Evolutionary conservation across 1,284 basidiomycete species (phyloP).

Genomic region (Ceratobasidium sp.): DNA sequence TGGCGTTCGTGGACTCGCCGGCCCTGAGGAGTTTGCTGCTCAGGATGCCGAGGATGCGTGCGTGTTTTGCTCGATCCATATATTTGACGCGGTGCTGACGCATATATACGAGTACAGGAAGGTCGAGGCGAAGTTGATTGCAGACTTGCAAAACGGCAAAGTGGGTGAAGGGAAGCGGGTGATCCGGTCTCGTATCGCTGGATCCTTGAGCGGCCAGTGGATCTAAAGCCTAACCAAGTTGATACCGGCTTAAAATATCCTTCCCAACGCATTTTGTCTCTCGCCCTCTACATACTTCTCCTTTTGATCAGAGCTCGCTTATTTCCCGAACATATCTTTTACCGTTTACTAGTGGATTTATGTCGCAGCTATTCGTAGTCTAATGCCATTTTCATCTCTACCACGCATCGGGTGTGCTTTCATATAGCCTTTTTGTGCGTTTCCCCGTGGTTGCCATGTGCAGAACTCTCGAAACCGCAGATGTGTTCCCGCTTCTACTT

Average conservation of each 20-base stretch:
- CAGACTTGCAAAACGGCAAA: slow-evolving; percentile 31
- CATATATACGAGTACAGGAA: background rate
- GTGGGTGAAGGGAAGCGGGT: slow-evolving; percentile 37
- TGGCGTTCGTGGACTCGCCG: slow-evolving; percentile 24
- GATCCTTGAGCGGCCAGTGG: slow-evolving; percentile 39
- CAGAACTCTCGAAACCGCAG: too few relatives aligned
- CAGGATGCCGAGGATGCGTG: slow-evolving; percentile 39
- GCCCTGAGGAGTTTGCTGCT: slow-evolving; percentile 27
- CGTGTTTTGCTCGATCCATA: background rate
- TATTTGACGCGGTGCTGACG: background rate
- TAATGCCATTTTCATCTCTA: too few relatives aligned
- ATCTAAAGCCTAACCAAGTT: slow-evolving; percentile 22
- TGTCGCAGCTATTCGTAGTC: too few relatives aligned
- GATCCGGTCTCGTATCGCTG: slow-evolving; percentile 29
- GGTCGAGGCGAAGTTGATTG: slow-evolving; percentile 40
- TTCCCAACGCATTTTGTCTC: background rate
- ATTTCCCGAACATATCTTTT: background rate
- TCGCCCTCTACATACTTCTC: background rate
- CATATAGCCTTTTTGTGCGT: too few relatives aligned
- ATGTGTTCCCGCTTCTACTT: too few relatives aligned
- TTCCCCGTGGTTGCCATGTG: too few relatives aligned
- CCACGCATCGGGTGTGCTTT: too few relatives aligned
- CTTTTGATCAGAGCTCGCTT: background rate
- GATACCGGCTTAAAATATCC: background rate
- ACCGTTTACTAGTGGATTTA: background rate